Conservation (phyloP, 2,329 filamentous ascomycete genomes). For the Verticillium zaregamsianum region DNA sequence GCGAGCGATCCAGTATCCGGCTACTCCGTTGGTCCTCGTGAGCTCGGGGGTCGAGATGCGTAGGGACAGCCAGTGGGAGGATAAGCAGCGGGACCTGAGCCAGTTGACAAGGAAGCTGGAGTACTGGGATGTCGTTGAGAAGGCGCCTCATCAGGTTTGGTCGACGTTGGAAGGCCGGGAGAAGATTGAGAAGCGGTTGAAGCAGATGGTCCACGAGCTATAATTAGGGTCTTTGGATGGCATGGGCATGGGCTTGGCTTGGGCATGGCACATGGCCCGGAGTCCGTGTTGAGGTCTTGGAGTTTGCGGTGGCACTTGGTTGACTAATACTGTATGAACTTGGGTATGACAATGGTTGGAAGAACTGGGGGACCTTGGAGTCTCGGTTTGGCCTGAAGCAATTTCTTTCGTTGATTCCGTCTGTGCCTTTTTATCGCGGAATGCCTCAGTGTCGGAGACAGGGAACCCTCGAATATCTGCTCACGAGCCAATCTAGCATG, state of each 20-base stretch:
- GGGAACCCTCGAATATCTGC: neutral
- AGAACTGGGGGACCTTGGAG: neutral
- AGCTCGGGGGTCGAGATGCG: constrained; percentile 73
- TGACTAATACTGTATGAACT: neutral
- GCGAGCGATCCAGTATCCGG: constrained; percentile 70
- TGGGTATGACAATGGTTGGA: neutral
- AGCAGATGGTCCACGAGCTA: constrained; percentile 31
- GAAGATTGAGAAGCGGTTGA: constrained; percentile 74
- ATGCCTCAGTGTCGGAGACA: neutral
- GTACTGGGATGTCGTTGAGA: constrained; percentile 81
- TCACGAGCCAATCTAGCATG: neutral
- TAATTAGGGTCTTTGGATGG: neutral
- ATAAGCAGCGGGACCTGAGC: constrained; percentile 80
- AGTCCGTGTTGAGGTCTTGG: neutral
- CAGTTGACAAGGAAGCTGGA: constrained; percentile 74
- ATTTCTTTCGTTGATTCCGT: too few relatives aligned
- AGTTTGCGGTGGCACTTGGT: neutral
- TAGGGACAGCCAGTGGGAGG: constrained; percentile 68
- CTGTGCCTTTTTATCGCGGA: neutral
- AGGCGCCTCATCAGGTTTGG: constrained; percentile 88
- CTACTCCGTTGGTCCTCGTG: constrained; percentile 74
- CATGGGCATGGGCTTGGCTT: neutral
- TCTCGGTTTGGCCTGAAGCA: too few relatives aligned
- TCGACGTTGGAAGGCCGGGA: constrained; percentile 65
- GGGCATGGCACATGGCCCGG: neutral